A percentile compares a stretch with the other conserved stretches of the same genome.
These are phyloP conservation scores for Corymbia calophylla DNA, from an alignment of 441 rosid species.

Conservation along the genomic window DNA sequence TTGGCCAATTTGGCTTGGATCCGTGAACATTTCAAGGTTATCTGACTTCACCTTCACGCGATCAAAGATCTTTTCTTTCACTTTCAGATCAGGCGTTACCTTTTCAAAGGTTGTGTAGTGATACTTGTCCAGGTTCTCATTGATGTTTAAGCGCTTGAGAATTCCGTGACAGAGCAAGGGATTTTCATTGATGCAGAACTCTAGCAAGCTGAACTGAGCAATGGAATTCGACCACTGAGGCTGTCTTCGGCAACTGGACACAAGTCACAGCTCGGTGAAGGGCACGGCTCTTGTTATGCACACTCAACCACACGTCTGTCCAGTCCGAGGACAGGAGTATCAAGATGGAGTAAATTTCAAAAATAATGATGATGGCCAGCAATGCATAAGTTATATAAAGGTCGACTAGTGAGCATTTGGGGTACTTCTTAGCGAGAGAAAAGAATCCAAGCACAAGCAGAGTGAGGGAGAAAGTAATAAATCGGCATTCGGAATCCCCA, in stretches of 20 bases:
- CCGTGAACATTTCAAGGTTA: fast-evolving
- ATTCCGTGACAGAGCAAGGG: background rate
- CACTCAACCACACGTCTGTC: background rate
- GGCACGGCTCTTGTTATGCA: background rate
- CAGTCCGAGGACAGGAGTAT: background rate
- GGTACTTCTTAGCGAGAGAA: background rate
- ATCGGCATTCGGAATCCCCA: background rate
- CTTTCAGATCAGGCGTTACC: slow-evolving; percentile 6
- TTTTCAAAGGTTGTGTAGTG: background rate
- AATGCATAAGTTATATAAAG: background rate
- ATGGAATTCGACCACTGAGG: background rate
- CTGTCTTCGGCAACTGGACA: background rate
- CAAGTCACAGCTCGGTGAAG: background rate
- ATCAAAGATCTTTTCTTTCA: slow-evolving; percentile 19
- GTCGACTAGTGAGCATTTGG: background rate
- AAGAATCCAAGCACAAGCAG: background rate
- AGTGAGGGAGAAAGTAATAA: background rate
- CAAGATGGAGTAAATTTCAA: background rate
- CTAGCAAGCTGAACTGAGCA: background rate
- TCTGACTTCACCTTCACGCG: background rate
- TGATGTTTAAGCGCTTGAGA: background rate
- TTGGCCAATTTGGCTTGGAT: background rate
- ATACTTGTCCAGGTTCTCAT: background rate
- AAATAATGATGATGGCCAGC: background rate
- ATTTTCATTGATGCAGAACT: background rate